Percentiles rank a stretch among this genome's conserved stretches.
Evolutionary conservation across 306 rosid species (phyloP).

Genomic region (Prunus mira): DNA sequence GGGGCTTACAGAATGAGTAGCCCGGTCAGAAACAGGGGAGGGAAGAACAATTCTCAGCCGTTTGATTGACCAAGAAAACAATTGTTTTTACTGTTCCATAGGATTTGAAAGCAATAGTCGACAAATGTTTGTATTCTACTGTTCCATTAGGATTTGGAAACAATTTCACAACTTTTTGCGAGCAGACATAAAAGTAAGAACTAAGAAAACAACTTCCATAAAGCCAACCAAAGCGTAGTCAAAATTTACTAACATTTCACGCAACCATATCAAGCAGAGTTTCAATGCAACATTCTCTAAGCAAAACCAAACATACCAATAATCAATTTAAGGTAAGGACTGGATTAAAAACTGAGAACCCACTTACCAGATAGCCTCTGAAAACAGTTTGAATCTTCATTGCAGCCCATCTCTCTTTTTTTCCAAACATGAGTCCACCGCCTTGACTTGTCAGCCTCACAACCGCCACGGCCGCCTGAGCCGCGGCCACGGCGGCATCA

Average conservation of each 20-base stretch:
- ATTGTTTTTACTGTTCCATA: constrained; percentile 29
- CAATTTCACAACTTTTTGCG: constrained; percentile 27
- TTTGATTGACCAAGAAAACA: constrained; percentile 20
- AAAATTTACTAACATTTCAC: neutral
- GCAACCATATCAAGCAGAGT: neutral
- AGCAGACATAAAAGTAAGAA: constrained; percentile 45
- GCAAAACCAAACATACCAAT: constrained; percentile 1
- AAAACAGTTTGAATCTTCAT: constrained; percentile 82
- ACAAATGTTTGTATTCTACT: constrained; percentile 30
- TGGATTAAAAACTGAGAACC: neutral
- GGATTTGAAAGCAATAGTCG: constrained; percentile 24
- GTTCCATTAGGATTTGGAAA: constrained; percentile 42
- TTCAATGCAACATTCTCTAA: neutral
- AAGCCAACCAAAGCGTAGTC: constrained; percentile 15
- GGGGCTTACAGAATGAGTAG: neutral
- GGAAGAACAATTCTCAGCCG: neutral
- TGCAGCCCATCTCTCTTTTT: constrained; percentile 64
- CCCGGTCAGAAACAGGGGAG: no score
- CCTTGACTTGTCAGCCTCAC: constrained; percentile 70
- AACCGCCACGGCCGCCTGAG: constrained; percentile 89
- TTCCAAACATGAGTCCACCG: constrained; percentile 42
- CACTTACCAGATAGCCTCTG: constrained; percentile 81
- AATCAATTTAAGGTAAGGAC: neutral
- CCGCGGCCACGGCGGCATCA: constrained; percentile 83
- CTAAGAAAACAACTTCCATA: constrained; percentile 38